Evolutionary conservation across 495 filamentous ascomycete genomes (phyloP), one percentile per base, ranked within the genome.

Genomic region (Extremus antarcticus): DNA sequence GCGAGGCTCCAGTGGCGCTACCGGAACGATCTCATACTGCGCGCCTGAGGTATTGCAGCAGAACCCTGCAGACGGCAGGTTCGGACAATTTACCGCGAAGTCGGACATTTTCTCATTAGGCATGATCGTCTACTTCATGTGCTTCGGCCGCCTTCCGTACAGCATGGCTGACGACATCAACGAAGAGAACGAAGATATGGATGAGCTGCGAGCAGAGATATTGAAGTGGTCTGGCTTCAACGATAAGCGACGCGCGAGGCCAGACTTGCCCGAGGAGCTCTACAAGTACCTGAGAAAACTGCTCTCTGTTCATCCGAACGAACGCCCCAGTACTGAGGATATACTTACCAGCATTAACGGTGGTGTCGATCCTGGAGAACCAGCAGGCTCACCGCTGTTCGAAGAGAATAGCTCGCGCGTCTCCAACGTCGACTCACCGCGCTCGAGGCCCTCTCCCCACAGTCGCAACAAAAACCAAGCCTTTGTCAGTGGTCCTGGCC

Each of bases 101-200:
- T 95, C 90, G 0, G 92, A 98, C 66, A 86, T 98, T 11, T 98
- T 98, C 70, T 95, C 90, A 2, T 69, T 98, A 0, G 92, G 92
- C 32, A 95, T 98, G 92, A 96, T 97, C 43, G 78, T 98, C 2
- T 94, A 97, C 68, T 97, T 97, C 60, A 81, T 97, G 71, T 97
- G 94, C 66, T 98, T 97, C 66, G 87, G 86, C 0, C 77, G 86
- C 8, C 78, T 97, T 1, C 92, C 92, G 1, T 98, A 97, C 64
- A 72, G 62, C 22, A 84, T 83, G 63, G 91, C 90, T 29, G 89
- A 96, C 61, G 71, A 82, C 20, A 74, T 94, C 38, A 78, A 94
- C 56, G 92, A 98, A 68, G 94, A 97, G 61, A 79, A 86, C 46
- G 94, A 97, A 64, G 90, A 98, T 56, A 75, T 96, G n/a, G 90